Evolutionary conservation across 2,329 filamentous ascomycete genomes (phyloP).

Genomic region (Aspergillus melleus): DNA sequence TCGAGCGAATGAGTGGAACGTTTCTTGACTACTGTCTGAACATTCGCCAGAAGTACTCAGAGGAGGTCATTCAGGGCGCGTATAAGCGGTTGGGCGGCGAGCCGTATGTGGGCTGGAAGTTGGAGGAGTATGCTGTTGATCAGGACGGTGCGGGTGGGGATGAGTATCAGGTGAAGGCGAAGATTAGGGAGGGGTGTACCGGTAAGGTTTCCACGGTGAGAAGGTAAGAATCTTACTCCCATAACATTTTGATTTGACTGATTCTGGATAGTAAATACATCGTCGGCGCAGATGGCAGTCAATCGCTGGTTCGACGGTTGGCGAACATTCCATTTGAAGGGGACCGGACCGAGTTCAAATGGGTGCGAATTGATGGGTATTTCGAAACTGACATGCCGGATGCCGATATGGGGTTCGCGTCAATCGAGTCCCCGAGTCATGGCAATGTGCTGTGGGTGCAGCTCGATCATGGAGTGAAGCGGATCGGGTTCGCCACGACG

Average conservation of each 20-base stretch:
- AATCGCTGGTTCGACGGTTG: slow-evolving; percentile 46
- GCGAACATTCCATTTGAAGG: slow-evolving; percentile 42
- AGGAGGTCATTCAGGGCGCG: slow-evolving; percentile 50
- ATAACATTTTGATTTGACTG: not conserved
- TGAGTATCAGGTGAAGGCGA: not conserved
- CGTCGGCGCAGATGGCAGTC: slow-evolving; percentile 53
- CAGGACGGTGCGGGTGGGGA: too few species aligned
- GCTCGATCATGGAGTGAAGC: slow-evolving; percentile 20
- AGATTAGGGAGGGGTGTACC: not conserved
- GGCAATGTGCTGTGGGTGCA: slow-evolving; percentile 35
- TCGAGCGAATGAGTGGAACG: slow-evolving; percentile 53
- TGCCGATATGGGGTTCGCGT: slow-evolving; percentile 11
- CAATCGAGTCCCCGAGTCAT: slow-evolving; percentile 19
- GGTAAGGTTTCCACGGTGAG: not conserved
- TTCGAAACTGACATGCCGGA: slow-evolving; percentile 30
- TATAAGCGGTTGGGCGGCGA: slow-evolving; percentile 26
- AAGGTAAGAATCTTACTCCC: not conserved
- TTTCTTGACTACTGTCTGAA: slow-evolving; percentile 55
- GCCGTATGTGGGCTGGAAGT: not conserved
- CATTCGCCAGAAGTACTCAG: slow-evolving; percentile 56
- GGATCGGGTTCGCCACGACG: slow-evolving; percentile 22
- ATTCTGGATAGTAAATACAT: slow-evolving; percentile 22
- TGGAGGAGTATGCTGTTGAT: not conserved
- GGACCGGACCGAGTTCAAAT: slow-evolving; percentile 31
- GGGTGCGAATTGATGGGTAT: slow-evolving; percentile 24